Base-by-base conservation (phyloP, 352 stramenopile genomes). In the Phytophthora tentaculata region DNA sequence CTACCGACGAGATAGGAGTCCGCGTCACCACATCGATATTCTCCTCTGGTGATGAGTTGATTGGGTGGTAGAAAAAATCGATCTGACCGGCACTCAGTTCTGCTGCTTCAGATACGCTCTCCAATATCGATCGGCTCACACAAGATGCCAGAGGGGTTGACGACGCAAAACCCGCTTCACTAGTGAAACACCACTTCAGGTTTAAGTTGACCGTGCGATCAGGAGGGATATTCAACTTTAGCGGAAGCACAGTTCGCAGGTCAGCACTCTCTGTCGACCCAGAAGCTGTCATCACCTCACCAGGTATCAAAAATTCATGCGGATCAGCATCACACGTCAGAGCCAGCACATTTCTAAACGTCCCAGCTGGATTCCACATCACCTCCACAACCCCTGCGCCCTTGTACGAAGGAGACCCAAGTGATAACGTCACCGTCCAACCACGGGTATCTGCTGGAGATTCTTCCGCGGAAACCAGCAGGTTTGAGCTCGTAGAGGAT, bases 391-490 rank as follows among this genome's bases (percentile, higher is more conserved):
- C 57, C 39, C 49, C 73, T 23, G 64, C 58, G 7, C 53, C 54
- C 28, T 76, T 77, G 22, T 76, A 70, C n/a, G 73, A 76, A 10
- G 72, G 73, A 47, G 77, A 81, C 14, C 68, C 63, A 29, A 84
- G 58, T 8, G 79, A 83, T 19, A 92, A 29, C 8, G 60, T 77
- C 35, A 89, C 58, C 2, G 51, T 69, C 85, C 88, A 96, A 0
- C 82, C 86, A 22, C 70, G 60, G 32, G 84, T 78, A 44, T 91
- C 81, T 44, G 62, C 68, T 6, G 88, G 88, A 12, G 76, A 81
- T 67, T 95, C 89, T 77, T 95, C 87, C 7, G 92, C 74, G 35
- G 83, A 81, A 20, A 96, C 69, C 13, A 94, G 57, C 59, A 96
- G 68, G 8, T 67, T 88, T 41, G 74, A 90, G 5, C 66, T 78